phyloP scores from a whole-genome alignment of 2,329 filamentous ascomycete genomes.

The Plectosphaerella cucumerina region DNA sequence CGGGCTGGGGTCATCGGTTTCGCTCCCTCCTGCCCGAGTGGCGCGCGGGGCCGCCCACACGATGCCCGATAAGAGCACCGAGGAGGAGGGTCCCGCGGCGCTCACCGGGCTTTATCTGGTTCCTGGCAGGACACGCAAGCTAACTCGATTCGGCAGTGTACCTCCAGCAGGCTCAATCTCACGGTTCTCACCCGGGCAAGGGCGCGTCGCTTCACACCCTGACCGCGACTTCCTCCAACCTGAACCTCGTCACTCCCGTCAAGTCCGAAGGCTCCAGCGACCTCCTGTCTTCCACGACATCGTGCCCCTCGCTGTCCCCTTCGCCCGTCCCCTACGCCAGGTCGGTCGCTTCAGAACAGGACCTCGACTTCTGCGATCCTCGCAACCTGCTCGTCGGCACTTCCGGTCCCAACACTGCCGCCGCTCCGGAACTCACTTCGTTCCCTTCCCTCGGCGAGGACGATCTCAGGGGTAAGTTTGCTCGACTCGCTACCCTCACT shows the following conservation, averaged over 20 bases:
- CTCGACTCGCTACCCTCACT: slow-evolving; percentile 24
- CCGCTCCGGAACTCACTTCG: slow-evolving; percentile 59
- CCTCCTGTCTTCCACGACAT: slow-evolving; percentile 63
- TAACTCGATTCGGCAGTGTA: slow-evolving; percentile 42
- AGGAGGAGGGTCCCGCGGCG: too few relatives aligned
- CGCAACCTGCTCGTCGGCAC: slow-evolving; percentile 72
- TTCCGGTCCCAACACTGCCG: slow-evolving; percentile 40
- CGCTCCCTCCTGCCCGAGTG: neutral
- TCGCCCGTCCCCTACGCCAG: slow-evolving; percentile 77
- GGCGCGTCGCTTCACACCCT: slow-evolving; percentile 53
- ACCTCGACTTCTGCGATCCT: slow-evolving; percentile 87
- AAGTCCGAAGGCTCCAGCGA: slow-evolving; percentile 47
- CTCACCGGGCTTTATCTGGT: slow-evolving; percentile 1
- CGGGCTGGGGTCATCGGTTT: neutral
- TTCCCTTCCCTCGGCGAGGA: slow-evolving; percentile 62
- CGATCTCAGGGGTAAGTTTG: slow-evolving; percentile 40
- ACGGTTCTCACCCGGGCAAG: slow-evolving; percentile 38
- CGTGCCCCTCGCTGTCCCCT: slow-evolving; percentile 81
- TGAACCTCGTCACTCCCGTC: slow-evolving; percentile 38
- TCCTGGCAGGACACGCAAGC: slow-evolving; percentile 14
- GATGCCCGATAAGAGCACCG: slow-evolving; percentile 1
- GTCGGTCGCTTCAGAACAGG: slow-evolving; percentile 63
- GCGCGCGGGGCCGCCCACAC: slow-evolving; percentile 5
- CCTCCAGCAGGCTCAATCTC: slow-evolving; percentile 33
- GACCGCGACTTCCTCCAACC: neutral